These are phyloP conservation scores for Carnegiea gigantea DNA, from an alignment of 179 eudicot species.

Conservation along the genomic window DNA sequence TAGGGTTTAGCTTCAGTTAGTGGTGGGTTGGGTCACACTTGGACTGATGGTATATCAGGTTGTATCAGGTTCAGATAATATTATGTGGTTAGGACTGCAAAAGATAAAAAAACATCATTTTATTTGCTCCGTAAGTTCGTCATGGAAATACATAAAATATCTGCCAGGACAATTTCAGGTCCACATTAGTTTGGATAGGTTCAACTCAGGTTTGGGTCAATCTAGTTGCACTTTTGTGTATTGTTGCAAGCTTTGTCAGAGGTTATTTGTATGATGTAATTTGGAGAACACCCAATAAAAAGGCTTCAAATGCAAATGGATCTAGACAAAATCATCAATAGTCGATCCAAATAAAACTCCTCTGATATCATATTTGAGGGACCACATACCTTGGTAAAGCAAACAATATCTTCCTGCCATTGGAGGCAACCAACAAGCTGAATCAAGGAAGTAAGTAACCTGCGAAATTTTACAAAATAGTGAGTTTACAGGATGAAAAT, in stretches of 20 bases:
- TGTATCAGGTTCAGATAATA: neutral
- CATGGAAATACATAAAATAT: neutral
- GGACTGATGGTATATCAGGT: neutral
- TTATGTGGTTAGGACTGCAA: too few species aligned
- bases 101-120: too few species aligned
- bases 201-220: neutral
- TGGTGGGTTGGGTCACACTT: neutral
- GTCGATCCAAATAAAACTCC: neutral
- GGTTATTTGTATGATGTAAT: neutral
- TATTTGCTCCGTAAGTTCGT: too few species aligned
- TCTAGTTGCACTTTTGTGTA: neutral
- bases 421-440: too few species aligned
- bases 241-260: neutral
- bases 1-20: neutral
- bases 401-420: too few species aligned
- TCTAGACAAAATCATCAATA: neutral
- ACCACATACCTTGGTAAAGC: too few species aligned
- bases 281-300: neutral
- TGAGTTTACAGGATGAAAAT: constrained; percentile 10
- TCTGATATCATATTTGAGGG: too few species aligned
- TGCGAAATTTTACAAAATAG: constrained; percentile 26
- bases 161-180: neutral
- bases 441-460: constrained; percentile 51
- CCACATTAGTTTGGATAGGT: neutral
- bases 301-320: neutral